A percentile compares a stretch with the other conserved stretches of the same genome.
phyloP scores from a whole-genome alignment of 2,329 filamentous ascomycete genomes.

The Pseudovirgaria hyperparasitica region DNA sequence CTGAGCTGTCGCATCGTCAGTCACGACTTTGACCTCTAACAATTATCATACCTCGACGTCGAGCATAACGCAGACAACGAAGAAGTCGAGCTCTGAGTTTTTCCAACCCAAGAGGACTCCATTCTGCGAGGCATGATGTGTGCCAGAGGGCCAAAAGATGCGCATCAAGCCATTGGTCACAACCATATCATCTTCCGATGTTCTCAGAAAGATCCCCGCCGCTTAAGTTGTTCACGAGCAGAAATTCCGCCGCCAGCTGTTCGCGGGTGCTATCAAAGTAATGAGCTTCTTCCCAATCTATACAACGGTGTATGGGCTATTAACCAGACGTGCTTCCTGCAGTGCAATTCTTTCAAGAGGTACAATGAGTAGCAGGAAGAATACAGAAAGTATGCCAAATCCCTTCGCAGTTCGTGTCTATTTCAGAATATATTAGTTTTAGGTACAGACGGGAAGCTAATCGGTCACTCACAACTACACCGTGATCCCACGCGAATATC shows the following conservation, averaged over 20 bases:
- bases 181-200: constrained; percentile 49
- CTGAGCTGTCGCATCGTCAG: constrained; percentile 39
- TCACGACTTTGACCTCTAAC: neutral
- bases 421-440: constrained; percentile 4
- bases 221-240: constrained; percentile 85
- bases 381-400: constrained; percentile 65
- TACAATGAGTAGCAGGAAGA: constrained; percentile 75
- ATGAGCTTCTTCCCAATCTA: constrained; percentile 6
- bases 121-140: constrained; percentile 56
- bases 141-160: constrained; percentile 95
- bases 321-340: constrained; percentile 68
- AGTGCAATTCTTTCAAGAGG: constrained; percentile 74
- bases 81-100: constrained; percentile 81
- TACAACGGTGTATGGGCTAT: constrained; percentile 15
- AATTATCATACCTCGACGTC: constrained; percentile 64
- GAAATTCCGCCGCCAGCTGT: constrained; percentile 70
- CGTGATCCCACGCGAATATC: constrained; percentile 97
- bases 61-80: constrained; percentile 80
- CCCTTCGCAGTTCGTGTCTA: constrained; percentile 78
- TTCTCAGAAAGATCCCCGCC: constrained; percentile 77
- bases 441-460: constrained; percentile 2
- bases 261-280: constrained; percentile 62
- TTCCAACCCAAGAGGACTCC: constrained; percentile 92
- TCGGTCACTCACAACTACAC: constrained; percentile 63
- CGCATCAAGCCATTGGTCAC: constrained; percentile 77